Conservation (phyloP, 768 basidiomycete genomes). For the Mycena galericulata region DNA sequence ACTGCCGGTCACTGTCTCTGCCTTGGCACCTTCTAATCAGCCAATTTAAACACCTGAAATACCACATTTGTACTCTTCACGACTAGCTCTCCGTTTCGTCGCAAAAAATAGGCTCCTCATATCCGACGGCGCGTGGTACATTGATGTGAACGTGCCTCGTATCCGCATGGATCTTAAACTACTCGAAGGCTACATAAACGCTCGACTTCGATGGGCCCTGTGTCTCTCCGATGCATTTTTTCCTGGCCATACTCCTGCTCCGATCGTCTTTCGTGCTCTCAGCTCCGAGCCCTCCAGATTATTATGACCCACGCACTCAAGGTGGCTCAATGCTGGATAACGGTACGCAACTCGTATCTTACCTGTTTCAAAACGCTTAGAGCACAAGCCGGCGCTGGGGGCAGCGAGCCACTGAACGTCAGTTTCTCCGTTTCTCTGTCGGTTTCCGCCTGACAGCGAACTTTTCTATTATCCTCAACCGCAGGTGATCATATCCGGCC, state of each 20-base stretch:
- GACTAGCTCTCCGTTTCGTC: no score
- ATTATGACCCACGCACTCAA: slow-evolving; percentile 7
- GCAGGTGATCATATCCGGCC: slow-evolving; percentile 22
- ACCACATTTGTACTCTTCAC: no score
- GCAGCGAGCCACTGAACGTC: slow-evolving; percentile 23
- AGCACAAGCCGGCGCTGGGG: background rate
- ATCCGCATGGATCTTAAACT: background rate
- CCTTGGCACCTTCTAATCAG: no score
- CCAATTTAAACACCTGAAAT: no score
- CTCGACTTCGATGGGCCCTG: no score
- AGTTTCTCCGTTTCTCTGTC: background rate
- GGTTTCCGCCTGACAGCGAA: background rate
- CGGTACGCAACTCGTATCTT: background rate
- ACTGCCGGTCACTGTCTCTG: no score
- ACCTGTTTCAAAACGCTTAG: background rate
- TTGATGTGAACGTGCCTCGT: background rate
- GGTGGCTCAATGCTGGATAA: slow-evolving; percentile 11
- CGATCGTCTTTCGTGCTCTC: background rate
- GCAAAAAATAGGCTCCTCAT: no score
- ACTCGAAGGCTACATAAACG: background rate
- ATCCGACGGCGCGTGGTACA: background rate
- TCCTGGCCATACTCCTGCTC: background rate
- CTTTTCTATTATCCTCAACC: background rate
- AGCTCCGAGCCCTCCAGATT: slow-evolving; percentile 1
- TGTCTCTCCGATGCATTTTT: background rate